phyloP scores from a whole-genome alignment of 1,139 yeast genomes.

The Sugiyamaella japonica region DNA sequence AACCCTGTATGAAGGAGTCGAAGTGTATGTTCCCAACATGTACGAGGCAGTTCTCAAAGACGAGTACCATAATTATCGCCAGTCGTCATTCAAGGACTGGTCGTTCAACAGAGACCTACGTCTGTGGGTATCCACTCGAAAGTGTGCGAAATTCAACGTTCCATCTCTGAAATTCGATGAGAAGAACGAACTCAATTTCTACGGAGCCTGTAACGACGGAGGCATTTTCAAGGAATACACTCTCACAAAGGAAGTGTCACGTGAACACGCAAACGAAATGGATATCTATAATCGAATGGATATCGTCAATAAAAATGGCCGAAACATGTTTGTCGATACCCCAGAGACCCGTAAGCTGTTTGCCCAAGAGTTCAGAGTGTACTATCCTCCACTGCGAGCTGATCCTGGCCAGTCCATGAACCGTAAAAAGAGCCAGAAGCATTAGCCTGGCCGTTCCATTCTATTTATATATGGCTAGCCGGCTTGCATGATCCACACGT shows the following conservation, averaged over 20 bases:
- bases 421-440: background rate
- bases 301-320: conserved; percentile 10
- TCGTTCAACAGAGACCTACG: conserved; percentile 28
- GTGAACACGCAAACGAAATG: conserved; percentile 29
- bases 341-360: conserved; percentile 17
- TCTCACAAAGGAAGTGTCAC: conserved; percentile 29
- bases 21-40: conserved; percentile 57
- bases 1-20: conserved; percentile 58
- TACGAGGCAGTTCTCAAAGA: conserved; percentile 45
- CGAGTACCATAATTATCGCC: conserved; percentile 36
- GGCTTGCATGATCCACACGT: no score
- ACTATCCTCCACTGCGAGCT: conserved; percentile 25
- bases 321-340: conserved; percentile 15
- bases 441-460: background rate
- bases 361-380: conserved; percentile 21
- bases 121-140: conserved; percentile 30
- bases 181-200: conserved; percentile 27
- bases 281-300: conserved; percentile 25
- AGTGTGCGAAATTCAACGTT: conserved; percentile 28
- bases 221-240: conserved; percentile 30
- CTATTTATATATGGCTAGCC: no score
- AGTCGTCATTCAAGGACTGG: conserved; percentile 25
- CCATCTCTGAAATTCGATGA: conserved; percentile 24
- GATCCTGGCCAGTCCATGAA: conserved; percentile 20
- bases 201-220: conserved; percentile 35